These are phyloP conservation scores for Rhodosporidiobolus odoratus DNA, from an alignment of 768 basidiomycete genomes.

Conservation along the genomic window DNA sequence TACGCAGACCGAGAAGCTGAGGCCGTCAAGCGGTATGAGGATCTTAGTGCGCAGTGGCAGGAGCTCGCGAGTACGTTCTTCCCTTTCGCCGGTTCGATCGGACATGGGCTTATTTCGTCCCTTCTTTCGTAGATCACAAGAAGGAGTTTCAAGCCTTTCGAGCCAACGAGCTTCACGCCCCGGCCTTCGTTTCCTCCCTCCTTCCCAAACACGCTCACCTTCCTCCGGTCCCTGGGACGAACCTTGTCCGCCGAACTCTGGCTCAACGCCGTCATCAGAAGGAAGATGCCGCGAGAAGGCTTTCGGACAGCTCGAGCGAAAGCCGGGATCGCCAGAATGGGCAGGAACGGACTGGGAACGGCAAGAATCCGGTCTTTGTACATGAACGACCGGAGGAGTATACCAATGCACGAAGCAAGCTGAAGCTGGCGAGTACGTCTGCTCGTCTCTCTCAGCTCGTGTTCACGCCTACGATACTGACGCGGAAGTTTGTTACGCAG, in stretches of 20 bases:
- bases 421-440: constrained; percentile 61
- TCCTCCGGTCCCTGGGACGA: constrained; percentile 19
- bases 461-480: constrained; percentile 54
- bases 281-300: no score
- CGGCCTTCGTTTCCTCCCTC: constrained; percentile 17
- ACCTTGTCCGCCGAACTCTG: constrained; percentile 28
- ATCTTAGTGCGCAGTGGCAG: constrained; percentile 62
- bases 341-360: no score
- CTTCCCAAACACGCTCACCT: constrained; percentile 18
- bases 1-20: constrained; percentile 67
- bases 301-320: neutral
- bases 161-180: constrained; percentile 4
- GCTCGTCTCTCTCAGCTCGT: constrained; percentile 18
- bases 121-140: constrained; percentile 11
- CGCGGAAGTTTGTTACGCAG: neutral
- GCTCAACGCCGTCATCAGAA: constrained; percentile 1
- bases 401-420: constrained; percentile 70
- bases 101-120: constrained; percentile 45
- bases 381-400: constrained; percentile 69
- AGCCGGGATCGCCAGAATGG: neutral
- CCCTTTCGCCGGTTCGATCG: constrained; percentile 45
- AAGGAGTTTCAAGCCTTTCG: constrained; percentile 24
- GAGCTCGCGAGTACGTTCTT: constrained; percentile 61
- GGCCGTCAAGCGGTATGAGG: constrained; percentile 48
- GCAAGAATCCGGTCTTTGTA: neutral